Percentiles rank a stretch among this genome's conserved stretches.
phyloP scores from a whole-genome alignment of 495 filamentous ascomycete species.

The Xylaria curta region DNA sequence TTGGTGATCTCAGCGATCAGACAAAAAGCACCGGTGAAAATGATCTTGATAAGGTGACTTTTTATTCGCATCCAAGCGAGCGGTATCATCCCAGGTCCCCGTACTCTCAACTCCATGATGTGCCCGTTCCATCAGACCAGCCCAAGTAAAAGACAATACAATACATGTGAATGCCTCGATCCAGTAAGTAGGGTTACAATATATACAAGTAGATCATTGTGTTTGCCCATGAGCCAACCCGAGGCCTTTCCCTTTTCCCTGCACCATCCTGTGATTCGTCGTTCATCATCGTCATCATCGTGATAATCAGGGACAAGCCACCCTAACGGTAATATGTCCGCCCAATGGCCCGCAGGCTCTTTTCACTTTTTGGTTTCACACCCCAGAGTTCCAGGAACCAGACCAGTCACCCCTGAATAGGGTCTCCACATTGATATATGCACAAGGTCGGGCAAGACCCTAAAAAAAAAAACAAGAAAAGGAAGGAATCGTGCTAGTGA shows the following conservation, averaged over 20 bases:
- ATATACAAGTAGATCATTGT: conserved; percentile 13
- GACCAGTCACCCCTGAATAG: conserved; percentile 3
- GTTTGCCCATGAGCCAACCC: conserved; percentile 2
- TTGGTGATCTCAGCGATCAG: not conserved
- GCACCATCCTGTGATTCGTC: not conserved
- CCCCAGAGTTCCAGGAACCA: conserved; percentile 16
- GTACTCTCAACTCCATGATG: conserved; percentile 13
- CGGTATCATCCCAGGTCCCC: not conserved
- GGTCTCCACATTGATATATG: conserved; percentile 4
- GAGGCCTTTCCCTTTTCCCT: not conserved
- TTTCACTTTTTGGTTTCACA: conserved; percentile 6
- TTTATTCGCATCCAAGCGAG: conserved; percentile 3
- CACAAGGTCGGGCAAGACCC: not conserved
- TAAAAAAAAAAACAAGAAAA: not conserved
- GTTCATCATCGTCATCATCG: conserved; percentile 24
- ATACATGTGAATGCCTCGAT: conserved; percentile 1
- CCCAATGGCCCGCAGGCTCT: not conserved
- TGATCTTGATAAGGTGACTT: not conserved
- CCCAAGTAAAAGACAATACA: conserved; percentile 15
- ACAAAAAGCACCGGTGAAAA: not conserved
- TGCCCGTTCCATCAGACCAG: not conserved
- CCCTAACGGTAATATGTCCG: conserved; percentile 7
- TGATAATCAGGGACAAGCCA: conserved; percentile 17
- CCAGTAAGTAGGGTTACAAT: conserved; percentile 17
- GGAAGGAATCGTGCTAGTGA: conserved; percentile 8